phyloP scores from a whole-genome alignment of 495 filamentous ascomycete species.

The Daldinia bambusicola region DNA sequence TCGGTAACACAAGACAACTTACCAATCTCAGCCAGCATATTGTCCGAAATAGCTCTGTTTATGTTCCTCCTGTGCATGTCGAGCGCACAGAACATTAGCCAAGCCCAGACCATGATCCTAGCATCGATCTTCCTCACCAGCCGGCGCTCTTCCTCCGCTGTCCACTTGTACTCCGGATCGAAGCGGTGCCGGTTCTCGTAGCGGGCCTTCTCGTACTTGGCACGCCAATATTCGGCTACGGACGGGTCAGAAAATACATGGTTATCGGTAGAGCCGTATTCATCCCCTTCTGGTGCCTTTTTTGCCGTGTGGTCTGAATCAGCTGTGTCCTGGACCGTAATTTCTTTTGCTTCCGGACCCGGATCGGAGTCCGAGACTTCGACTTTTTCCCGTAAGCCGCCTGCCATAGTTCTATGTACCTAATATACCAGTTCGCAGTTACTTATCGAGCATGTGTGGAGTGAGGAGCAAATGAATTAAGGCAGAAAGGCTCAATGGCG shows the following conservation, averaged over 20 bases:
- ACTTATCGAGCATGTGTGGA: neutral
- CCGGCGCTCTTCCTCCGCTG: conserved; percentile 58
- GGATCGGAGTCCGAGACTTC: conserved; percentile 21
- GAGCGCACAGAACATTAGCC: conserved; percentile 59
- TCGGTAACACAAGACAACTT: conserved; percentile 10
- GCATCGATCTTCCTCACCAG: conserved; percentile 59
- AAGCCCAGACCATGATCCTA: conserved; percentile 52
- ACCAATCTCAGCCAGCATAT: conserved; percentile 53
- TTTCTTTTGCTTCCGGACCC: conserved; percentile 22
- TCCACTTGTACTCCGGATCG: conserved; percentile 61
- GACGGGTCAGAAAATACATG: conserved; percentile 58
- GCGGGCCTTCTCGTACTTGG: conserved; percentile 60
- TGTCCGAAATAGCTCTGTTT: conserved; percentile 58
- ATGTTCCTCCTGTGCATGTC: conserved; percentile 59
- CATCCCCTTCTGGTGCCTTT: conserved; percentile 13
- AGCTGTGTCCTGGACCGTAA: conserved; percentile 5
- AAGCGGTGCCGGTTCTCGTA: conserved; percentile 69
- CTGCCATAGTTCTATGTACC: conserved; percentile 20
- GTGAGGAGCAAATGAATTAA: neutral
- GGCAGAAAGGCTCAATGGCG: neutral
- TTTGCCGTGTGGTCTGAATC: conserved; percentile 6
- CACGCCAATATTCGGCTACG: conserved; percentile 58
- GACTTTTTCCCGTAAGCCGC: conserved; percentile 5
- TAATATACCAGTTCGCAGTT: neutral
- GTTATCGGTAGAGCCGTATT: conserved; percentile 50